Base-by-base conservation (phyloP, 1,284 basidiomycete species). In the Leccinum ponderosum region DNA sequence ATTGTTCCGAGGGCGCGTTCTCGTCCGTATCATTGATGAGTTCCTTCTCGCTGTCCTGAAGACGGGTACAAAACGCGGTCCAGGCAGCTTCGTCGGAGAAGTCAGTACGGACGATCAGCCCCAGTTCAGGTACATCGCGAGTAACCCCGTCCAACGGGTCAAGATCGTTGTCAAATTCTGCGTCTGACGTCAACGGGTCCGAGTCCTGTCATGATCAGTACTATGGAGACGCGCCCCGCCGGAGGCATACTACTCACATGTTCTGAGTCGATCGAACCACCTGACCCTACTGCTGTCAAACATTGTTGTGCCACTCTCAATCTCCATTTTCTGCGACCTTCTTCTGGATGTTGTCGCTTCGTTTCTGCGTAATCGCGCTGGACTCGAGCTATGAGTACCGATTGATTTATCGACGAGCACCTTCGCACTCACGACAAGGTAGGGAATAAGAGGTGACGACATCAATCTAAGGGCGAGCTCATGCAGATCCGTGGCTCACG, bases 31-130 rank as follows among this genome's bases (percentile, higher is more conserved):
- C 60, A 12, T 68, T 62, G 11, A 76, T 62, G 55, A 87, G 72
- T 58, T 84, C 83, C 62, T 77, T 76, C 70, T 90, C 84, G 50
- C 80, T 78, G 53, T 77, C 79, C 55, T 78, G 76, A 9, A 92
- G 74, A 62, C 79, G 78, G 15, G 68, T 65, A 60, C 73, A 75
- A 71, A 91, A 90, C 1, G 69, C 64, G 20, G 75, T 67, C 90
- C 90, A 92, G 3, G 89, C 83, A 5, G 75, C 75, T 37, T 90
- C 87, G 68, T 89, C 75, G 2, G 83, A 78, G 68, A 82, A 90
- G 69, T 92, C 87, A 6, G 89, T 86, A 55, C 90, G 84, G 17
- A 91, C 71, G 50, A 91, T 70, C 61, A 91, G 69, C 17, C 89
- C 90, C 39, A 79, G 67, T 12, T 75, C 76, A 0, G 71, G 71